Base-by-base conservation (phyloP, 768 basidiomycete genomes). In the Kwoniella sp. region DNA sequence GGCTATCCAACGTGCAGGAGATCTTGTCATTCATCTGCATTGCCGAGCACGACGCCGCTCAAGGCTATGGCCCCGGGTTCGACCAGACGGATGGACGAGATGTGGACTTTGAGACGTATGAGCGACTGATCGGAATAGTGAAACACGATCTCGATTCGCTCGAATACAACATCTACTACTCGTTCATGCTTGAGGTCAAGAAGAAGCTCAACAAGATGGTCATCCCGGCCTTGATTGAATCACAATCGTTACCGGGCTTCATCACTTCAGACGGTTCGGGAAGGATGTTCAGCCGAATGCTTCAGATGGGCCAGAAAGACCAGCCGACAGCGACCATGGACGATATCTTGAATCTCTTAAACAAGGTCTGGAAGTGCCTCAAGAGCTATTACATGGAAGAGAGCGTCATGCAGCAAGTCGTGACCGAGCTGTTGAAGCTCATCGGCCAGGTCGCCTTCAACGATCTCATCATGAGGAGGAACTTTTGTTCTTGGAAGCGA, bases 1-100 rank as follows among this genome's bases (percentile, higher is more conserved):
- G 96, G 96, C 84, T 99, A n/a, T 97, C 96, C 31, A 99, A 99
- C 74, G 94, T 99, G 38, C 96, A 99, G 80, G 96, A 99, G 79
- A 94, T 98, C 87, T 85, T 98, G 31, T 99, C 96, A 4, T 99
- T 98, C 82, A 95, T 98, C 76, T 95, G 91, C 75, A 90, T 97
- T 41, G 96, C 96, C n/a, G 96, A 99, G 82, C 90, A 90, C 77
- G 96, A 99, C 82, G 96, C 97, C 88, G 85, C 93, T 9, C 93
- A 98, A 79, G 96, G 96, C 25, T 97, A 98, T 64, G 94, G 92
- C 11, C 95, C 95, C 0, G 94, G 93, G 47, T 92, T 91, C 82
- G 94, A 96, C 79, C 17, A 17, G n/a, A 30, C 51, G 12, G 90
- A 90, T 56, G 87, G 89, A 37, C 53, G 61, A 23, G 52, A 48